Conservation (phyloP, 2,329 filamentous ascomycete genomes). For the Penicillium rolfsii region DNA sequence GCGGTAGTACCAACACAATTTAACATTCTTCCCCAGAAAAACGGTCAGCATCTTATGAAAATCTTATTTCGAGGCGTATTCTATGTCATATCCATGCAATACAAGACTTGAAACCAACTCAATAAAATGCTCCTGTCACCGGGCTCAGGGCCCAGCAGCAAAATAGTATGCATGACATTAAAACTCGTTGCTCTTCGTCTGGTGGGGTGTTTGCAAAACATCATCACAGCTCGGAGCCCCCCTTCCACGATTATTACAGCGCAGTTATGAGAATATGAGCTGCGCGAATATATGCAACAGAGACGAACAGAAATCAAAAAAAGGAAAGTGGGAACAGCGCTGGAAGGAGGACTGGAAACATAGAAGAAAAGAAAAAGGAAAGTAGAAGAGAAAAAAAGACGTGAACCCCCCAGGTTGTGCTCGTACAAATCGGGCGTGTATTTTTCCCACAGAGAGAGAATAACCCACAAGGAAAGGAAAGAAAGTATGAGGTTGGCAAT, state of each 20-base stretch:
- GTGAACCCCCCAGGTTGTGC: constrained; percentile 15
- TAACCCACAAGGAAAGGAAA: background rate
- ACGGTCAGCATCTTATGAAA: background rate
- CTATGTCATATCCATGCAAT: background rate
- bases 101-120: background rate
- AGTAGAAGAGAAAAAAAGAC: constrained; percentile 16
- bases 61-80: background rate
- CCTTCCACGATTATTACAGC: constrained; percentile 26
- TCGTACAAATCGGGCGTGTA: constrained; percentile 17
- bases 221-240: constrained; percentile 23
- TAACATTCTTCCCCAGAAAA: no score
- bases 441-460: constrained; percentile 8
- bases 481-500: constrained; percentile 8
- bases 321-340: constrained; percentile 14
- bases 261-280: constrained; percentile 30
- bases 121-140: constrained; percentile 15
- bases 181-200: constrained; percentile 39
- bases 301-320: constrained; percentile 7
- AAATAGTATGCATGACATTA: constrained; percentile 36
- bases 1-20: no score
- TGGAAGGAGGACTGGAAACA: constrained; percentile 8
- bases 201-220: constrained; percentile 22
- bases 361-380: constrained; percentile 14
- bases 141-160: constrained; percentile 3
- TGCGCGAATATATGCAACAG: constrained; percentile 33